Evolutionary conservation across 495 filamentous ascomycete species (phyloP), one percentile per base, ranked within the genome.

Genomic region (Neurospora sp.): DNA sequence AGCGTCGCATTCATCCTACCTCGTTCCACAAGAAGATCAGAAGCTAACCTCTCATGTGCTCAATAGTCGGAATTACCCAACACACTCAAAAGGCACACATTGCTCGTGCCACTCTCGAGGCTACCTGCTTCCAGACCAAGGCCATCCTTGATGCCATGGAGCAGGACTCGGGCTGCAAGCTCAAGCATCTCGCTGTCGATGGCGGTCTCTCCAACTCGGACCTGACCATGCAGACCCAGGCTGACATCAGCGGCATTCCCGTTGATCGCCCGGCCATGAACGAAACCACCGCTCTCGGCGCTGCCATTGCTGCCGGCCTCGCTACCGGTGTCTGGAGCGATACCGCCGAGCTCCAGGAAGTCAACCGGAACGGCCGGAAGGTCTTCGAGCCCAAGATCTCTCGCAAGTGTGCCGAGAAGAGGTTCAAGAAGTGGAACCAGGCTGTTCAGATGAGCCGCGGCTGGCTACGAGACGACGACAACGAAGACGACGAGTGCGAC

Each of bases 111-210:
- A 97, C 95, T 1, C 90, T 98, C 75, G 95, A 98, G 82, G 95
- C 95, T 2, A 94, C 93, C 35, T 97, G 95, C 84, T 97, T 90
- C 85, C 95, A 98, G 82, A 97, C 95, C 46, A 94, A 94, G 74
- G 95, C 95, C 16, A 97, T 98, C 77, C 86, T 98, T 48, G 91
- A 96, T 77, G 94, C 95, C 72, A 98, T 98, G 94, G 93, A 92
- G 79, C 91, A 91, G 80, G 95, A 98, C 82, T 94, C 91, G 70
- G 89, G 89, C 54, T 91, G 95, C 78, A 89, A 89, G 75, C 85
- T 98, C 72, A 85, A 89, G 73, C 86, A 90, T 69, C 87, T 98
- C 46, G 92, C 92, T 44, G 95, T 98, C 37, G 95, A 98, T 81
- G 95, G 95, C 75, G 95, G 95, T 70, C 94, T 98, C 90, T 94